phyloP scores from a whole-genome alignment of 345 rosid species.

The Salix purpurea region DNA sequence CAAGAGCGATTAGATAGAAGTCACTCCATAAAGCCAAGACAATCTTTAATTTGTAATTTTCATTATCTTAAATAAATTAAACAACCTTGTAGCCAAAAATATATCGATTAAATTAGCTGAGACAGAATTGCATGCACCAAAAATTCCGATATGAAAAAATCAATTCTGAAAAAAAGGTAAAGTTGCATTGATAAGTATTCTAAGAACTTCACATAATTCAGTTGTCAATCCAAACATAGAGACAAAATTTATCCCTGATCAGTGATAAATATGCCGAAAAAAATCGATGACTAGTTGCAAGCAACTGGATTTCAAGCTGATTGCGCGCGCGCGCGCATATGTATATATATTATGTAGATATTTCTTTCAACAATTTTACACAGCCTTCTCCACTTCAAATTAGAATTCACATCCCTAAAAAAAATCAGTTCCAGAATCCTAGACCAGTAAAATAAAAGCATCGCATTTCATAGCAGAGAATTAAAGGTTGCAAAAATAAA shows the following conservation, averaged over 20 bases:
- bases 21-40: background rate
- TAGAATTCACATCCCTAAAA: background rate
- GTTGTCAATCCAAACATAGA: background rate
- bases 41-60: background rate
- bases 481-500: background rate
- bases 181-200: background rate
- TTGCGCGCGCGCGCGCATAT: background rate
- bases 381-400: background rate
- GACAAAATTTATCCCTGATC: background rate
- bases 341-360: background rate
- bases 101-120: background rate
- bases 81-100: background rate
- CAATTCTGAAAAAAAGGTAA: background rate
- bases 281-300: background rate
- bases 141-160: no score
- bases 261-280: background rate
- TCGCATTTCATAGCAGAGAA: background rate
- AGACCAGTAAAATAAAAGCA: background rate
- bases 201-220: background rate
- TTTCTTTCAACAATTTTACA: background rate
- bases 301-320: conserved; percentile 3
- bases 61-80: background rate
- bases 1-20: background rate
- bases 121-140: background rate
- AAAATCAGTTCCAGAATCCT: background rate